A percentile compares a stretch with the other conserved stretches of the same genome.
phyloP scores from a whole-genome alignment of 768 basidiomycete species.

The Pleurotus tuoliensis region DNA sequence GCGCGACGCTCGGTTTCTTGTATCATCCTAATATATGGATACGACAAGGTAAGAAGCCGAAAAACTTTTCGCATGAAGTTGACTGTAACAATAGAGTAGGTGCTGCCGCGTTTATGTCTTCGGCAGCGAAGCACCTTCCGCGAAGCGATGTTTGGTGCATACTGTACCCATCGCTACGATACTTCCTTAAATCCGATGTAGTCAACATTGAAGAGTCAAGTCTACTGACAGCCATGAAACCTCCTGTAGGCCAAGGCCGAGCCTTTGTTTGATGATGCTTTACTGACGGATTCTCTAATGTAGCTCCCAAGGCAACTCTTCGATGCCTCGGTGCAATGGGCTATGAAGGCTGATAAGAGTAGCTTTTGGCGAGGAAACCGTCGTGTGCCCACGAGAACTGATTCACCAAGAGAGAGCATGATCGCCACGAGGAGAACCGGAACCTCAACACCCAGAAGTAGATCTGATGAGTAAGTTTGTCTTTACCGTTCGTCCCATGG shows the following conservation, averaged over 20 bases:
- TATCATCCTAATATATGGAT: conserved; percentile 98
- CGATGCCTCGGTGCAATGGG: conserved; percentile 85
- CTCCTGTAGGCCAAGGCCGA: conserved; percentile 53
- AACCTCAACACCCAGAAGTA: conserved; percentile 42
- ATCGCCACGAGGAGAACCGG: conserved; percentile 56
- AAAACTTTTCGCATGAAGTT: background rate
- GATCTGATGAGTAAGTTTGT: conserved; percentile 73
- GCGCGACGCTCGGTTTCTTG: conserved; percentile 80
- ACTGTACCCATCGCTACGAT: conserved; percentile 84
- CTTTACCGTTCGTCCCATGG: background rate
- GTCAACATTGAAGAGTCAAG: conserved; percentile 67
- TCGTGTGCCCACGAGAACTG: conserved; percentile 42
- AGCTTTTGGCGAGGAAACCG: conserved; percentile 71
- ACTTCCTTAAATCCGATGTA: conserved; percentile 83
- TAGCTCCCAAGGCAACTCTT: conserved; percentile 70
- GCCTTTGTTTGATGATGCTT: too few species aligned
- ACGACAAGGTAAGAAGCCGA: conserved; percentile 64
- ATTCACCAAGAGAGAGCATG: conserved; percentile 72
- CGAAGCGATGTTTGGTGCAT: conserved; percentile 96
- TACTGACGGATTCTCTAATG: background rate
- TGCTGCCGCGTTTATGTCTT: conserved; percentile 83
- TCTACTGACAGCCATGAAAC: conserved; percentile 72
- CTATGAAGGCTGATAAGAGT: conserved; percentile 76
- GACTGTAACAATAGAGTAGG: conserved; percentile 40
- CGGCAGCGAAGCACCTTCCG: conserved; percentile 79